phyloP scores from a whole-genome alignment of 2,329 filamentous ascomycete genomes.

The Neofusicoccum kwambonambiense region DNA sequence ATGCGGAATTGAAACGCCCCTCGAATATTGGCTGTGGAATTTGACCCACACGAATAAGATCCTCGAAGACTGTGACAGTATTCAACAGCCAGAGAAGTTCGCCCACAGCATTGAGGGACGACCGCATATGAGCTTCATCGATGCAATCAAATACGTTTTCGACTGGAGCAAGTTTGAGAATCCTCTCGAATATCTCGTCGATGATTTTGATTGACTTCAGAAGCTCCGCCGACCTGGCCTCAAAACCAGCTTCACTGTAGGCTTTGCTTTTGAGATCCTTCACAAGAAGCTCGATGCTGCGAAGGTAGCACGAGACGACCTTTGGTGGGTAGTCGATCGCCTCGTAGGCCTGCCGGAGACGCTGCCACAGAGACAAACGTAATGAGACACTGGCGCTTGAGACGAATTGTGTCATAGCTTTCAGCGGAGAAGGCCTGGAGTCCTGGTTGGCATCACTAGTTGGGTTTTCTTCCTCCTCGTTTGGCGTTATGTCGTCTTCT shows the following conservation, averaged over 20 bases:
- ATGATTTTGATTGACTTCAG: conserved; percentile 76
- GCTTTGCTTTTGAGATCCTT: conserved; percentile 63
- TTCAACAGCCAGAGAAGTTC: conserved; percentile 75
- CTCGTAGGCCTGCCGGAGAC: conserved; percentile 84
- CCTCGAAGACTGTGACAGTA: conserved; percentile 76
- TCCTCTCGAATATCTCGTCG: conserved; percentile 71
- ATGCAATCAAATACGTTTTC: conserved; percentile 82
- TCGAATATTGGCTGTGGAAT: conserved; percentile 59
- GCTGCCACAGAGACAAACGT: conserved; percentile 83
- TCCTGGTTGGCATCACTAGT: not conserved
- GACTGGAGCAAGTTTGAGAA: conserved; percentile 63
- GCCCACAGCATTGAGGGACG: conserved; percentile 69
- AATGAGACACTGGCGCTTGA: conserved; percentile 78
- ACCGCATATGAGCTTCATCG: conserved; percentile 72
- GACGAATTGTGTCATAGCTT: conserved; percentile 83
- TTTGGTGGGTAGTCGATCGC: conserved; percentile 84
- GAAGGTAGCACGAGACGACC: conserved; percentile 81
- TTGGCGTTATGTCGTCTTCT: conserved; percentile 14
- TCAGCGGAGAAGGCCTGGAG: conserved; percentile 42
- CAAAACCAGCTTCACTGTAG: conserved; percentile 54
- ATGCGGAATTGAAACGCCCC: conserved; percentile 40
- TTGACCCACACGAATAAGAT: conserved; percentile 78
- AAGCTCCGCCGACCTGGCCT: conserved; percentile 67
- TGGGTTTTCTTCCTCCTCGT: conserved; percentile 20
- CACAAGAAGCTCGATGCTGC: conserved; percentile 81